Conservation (phyloP, 257 asterid genomes). For the Avicennia marina region DNA sequence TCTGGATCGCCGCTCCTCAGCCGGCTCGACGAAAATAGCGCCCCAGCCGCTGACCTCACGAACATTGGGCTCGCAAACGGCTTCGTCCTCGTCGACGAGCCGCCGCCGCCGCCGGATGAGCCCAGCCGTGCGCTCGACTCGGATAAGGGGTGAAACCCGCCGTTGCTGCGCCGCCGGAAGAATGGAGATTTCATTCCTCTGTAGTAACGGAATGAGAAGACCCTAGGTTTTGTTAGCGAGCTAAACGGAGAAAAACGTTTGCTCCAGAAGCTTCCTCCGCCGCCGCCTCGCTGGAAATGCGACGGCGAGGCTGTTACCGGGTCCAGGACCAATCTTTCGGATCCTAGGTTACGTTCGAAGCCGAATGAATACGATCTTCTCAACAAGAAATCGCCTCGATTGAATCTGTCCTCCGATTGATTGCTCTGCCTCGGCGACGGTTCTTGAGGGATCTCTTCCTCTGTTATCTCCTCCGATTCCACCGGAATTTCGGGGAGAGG, state of each 20-base stretch:
- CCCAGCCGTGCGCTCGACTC: slow-evolving; percentile 68
- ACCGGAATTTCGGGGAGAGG: slow-evolving; percentile 45
- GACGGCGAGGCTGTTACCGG: slow-evolving; percentile 86
- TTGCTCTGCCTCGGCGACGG: slow-evolving; percentile 48
- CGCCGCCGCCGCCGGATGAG: slow-evolving; percentile 48
- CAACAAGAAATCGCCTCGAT: slow-evolving; percentile 63
- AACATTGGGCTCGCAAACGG: slow-evolving; percentile 61
- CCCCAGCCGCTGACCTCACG: slow-evolving; percentile 23
- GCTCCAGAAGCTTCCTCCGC: slow-evolving; percentile 69
- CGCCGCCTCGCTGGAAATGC: slow-evolving; percentile 65
- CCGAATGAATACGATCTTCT: slow-evolving; percentile 94
- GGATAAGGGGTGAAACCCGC: slow-evolving; percentile 63
- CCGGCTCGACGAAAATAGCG: slow-evolving; percentile 82
- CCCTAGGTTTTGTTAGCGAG: slow-evolving; percentile 63
- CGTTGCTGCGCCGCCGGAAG: slow-evolving; percentile 64
- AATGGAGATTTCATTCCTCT: slow-evolving; percentile 92
- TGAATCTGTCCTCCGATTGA: slow-evolving; percentile 61
- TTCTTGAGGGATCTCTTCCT: slow-evolving; percentile 35
- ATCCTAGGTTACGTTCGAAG: slow-evolving; percentile 83
- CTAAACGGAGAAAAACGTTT: slow-evolving; percentile 84
- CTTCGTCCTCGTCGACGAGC: slow-evolving; percentile 72
- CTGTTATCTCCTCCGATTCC: slow-evolving; percentile 34
- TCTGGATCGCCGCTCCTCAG: slow-evolving; percentile 94
- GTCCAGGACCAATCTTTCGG: slow-evolving; percentile 65
- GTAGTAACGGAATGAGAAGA: slow-evolving; percentile 79